Conservation (phyloP, 495 filamentous ascomycete genomes). For the Neurospora sp. region DNA sequence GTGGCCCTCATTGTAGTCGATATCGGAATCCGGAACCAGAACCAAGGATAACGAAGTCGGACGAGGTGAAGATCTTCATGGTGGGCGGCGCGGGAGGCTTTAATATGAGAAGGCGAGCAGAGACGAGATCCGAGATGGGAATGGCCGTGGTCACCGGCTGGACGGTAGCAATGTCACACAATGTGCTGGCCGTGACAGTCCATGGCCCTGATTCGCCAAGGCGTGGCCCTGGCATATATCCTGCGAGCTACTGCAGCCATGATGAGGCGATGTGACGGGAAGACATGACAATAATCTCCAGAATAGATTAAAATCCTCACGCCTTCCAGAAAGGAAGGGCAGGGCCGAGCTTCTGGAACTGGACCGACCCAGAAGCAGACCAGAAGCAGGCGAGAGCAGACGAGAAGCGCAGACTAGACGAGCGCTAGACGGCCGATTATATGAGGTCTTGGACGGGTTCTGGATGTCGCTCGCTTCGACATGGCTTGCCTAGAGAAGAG, state of each 20-base stretch:
- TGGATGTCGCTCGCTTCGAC: neutral
- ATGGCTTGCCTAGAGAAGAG: neutral
- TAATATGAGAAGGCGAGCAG: neutral
- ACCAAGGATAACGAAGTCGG: neutral
- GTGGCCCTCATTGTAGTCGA: conserved; percentile 9
- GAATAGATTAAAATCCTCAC: neutral
- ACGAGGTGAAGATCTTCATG: neutral
- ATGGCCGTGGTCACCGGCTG: neutral
- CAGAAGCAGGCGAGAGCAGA: neutral
- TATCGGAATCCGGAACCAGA: neutral
- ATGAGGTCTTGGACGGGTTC: neutral
- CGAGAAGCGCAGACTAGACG: neutral
- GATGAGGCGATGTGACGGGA: neutral
- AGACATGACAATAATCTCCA: neutral
- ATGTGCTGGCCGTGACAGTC: neutral
- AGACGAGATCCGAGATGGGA: neutral
- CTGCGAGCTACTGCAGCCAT: neutral
- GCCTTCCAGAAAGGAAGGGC: neutral
- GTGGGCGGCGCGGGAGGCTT: neutral
- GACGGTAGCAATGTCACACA: neutral
- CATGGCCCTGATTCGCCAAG: neutral
- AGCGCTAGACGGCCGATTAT: neutral
- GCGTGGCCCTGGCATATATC: neutral
- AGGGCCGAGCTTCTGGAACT: neutral
- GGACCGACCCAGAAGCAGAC: neutral